These are phyloP conservation scores for Aspergillus sp. DNA, from an alignment of 2,329 filamentous ascomycete genomes.

Conservation along the genomic window DNA sequence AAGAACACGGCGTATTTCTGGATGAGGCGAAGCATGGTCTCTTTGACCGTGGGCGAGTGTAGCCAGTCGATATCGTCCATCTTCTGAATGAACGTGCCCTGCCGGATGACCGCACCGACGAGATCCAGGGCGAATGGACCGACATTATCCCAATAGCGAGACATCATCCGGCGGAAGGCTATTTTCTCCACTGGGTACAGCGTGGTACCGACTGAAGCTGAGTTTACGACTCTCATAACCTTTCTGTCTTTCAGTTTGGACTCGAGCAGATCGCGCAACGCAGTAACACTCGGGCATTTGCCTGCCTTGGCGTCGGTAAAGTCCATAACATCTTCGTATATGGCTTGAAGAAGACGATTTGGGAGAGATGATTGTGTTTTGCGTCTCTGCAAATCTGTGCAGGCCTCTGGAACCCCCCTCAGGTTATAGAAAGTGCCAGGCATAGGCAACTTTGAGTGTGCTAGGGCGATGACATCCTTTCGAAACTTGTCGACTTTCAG, in stretches of 20 bases:
- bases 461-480: slow-evolving; percentile 52
- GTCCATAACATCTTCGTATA: slow-evolving; percentile 44
- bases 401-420: slow-evolving; percentile 48
- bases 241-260: slow-evolving; percentile 37
- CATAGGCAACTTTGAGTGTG: slow-evolving; percentile 53
- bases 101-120: slow-evolving; percentile 42
- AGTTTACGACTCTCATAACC: slow-evolving; percentile 44
- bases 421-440: slow-evolving; percentile 65
- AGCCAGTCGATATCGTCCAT: slow-evolving; percentile 78
- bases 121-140: slow-evolving; percentile 40
- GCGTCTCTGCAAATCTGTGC: background rate
- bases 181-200: slow-evolving; percentile 24
- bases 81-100: slow-evolving; percentile 49
- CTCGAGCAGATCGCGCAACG: slow-evolving; percentile 53
- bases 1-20: slow-evolving; percentile 51
- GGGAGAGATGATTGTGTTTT: slow-evolving; percentile 46
- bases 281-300: slow-evolving; percentile 46
- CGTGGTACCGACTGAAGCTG: background rate
- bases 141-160: slow-evolving; percentile 42
- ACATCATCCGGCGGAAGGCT: slow-evolving; percentile 41
- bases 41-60: slow-evolving; percentile 62
- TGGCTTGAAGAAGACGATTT: slow-evolving; percentile 54
- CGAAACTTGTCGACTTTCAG: slow-evolving; percentile 63
- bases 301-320: slow-evolving; percentile 17
- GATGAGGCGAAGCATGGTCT: slow-evolving; percentile 64